These are phyloP conservation scores for Linnemannia elongata DNA, from an alignment of 192 early-diverging fungal genomes.

Conservation along the genomic window DNA sequence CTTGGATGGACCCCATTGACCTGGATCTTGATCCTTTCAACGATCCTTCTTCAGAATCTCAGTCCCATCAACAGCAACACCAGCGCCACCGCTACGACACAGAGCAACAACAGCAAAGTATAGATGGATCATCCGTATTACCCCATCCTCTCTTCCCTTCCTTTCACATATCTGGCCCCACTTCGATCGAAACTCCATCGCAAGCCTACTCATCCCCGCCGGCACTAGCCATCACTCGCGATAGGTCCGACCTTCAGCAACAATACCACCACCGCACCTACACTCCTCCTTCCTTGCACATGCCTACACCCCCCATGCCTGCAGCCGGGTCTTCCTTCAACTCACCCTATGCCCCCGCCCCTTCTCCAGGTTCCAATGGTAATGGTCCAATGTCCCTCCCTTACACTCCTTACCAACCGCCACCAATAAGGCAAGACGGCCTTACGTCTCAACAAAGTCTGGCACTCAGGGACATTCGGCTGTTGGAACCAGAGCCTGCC, in stretches of 20 bases:
- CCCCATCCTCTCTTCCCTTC: conserved; percentile 16
- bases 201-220: not conserved
- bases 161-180: not conserved
- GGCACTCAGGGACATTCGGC: not conserved
- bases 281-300: not conserved
- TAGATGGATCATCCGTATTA: not conserved
- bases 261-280: not conserved
- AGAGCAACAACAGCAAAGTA: not conserved
- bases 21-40: not conserved
- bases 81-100: not conserved
- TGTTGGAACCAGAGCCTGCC: conserved; percentile 22
- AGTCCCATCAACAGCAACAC: not conserved
- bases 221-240: not conserved
- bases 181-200: not conserved
- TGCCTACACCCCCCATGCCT: not conserved
- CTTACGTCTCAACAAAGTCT: not conserved
- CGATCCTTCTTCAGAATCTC: not conserved
- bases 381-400: not conserved
- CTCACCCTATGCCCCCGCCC: not conserved
- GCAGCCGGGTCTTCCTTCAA: not conserved
- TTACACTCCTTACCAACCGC: conserved; percentile 30
- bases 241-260: not conserved
- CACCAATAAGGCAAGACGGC: conserved; percentile 14
- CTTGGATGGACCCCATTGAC: conserved; percentile 16
- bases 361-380: not conserved